Conservation (phyloP, 2,329 filamentous ascomycete genomes). For the Sordariomycetes sp. region DNA sequence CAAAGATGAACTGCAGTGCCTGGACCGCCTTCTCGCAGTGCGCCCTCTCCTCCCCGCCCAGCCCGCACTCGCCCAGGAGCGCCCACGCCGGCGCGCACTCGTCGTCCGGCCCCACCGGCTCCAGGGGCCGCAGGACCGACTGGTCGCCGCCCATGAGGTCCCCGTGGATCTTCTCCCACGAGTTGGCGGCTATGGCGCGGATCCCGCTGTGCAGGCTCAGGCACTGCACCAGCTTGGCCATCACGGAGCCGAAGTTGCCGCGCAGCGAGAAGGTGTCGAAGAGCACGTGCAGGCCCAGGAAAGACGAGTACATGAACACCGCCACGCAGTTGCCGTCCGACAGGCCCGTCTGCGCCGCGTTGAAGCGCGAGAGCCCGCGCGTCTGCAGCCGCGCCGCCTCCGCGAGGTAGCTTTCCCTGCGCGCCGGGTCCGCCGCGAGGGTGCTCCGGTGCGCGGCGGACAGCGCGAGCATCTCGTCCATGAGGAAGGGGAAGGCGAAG, state of each 20-base stretch:
- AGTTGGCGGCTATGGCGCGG: slow-evolving; percentile 21
- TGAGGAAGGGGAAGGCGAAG: slow-evolving; percentile 27
- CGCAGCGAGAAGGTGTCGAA: slow-evolving; percentile 32
- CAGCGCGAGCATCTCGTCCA: slow-evolving; percentile 34
- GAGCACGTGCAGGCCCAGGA: slow-evolving; percentile 34
- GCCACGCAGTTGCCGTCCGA: slow-evolving; percentile 20
- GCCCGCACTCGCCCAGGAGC: slow-evolving; percentile 19
- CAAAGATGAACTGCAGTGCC: slow-evolving; percentile 18
- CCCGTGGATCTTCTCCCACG: slow-evolving; percentile 15
- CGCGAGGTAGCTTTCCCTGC: slow-evolving; percentile 17
- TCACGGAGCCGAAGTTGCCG: slow-evolving; percentile 25
- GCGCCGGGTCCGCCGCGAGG: slow-evolving; percentile 12
- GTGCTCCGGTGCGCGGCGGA: slow-evolving; percentile 29
- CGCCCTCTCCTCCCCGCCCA: slow-evolving; percentile 5
- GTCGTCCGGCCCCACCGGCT: background rate
- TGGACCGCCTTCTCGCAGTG: slow-evolving; percentile 13
- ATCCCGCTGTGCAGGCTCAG: slow-evolving; percentile 31
- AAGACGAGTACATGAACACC: slow-evolving; percentile 31
- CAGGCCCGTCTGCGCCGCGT: slow-evolving; percentile 14
- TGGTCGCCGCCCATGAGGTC: background rate
- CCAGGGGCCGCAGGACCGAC: background rate
- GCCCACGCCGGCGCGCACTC: slow-evolving; percentile 16
- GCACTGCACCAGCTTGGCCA: slow-evolving; percentile 29
- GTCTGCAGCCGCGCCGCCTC: slow-evolving; percentile 33
- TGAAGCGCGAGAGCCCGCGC: slow-evolving; percentile 27